A percentile compares a stretch with the other conserved stretches of the same genome.
phyloP scores from a whole-genome alignment of 2,329 filamentous ascomycete genomes.

The Arachnopeziza araneosa region DNA sequence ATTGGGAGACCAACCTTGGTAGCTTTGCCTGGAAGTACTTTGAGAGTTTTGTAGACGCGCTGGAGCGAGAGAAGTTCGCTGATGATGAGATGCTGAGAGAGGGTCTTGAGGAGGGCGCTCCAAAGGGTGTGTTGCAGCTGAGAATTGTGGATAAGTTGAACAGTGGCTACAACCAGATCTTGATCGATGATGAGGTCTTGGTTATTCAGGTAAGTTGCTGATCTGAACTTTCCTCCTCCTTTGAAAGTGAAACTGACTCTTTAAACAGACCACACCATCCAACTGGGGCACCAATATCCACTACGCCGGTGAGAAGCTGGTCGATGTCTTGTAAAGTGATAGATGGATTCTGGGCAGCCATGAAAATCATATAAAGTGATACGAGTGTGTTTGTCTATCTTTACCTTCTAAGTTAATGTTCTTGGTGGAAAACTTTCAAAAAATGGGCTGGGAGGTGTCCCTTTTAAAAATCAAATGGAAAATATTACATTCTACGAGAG shows the following conservation, averaged over 20 bases:
- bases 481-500: too few species aligned
- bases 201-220: conserved; percentile 43
- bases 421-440: too few species aligned
- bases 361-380: too few species aligned
- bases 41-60: conserved; percentile 36
- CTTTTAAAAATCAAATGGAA: too few species aligned
- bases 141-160: conserved; percentile 18
- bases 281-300: conserved; percentile 35
- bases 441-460: too few species aligned
- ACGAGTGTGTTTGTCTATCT: too few species aligned
- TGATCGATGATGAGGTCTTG: conserved; percentile 43
- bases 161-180: conserved; percentile 33
- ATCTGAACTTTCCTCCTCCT: background rate
- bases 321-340: conserved; percentile 25
- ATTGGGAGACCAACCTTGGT: conserved; percentile 43
- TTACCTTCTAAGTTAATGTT: too few species aligned
- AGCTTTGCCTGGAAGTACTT: conserved; percentile 38
- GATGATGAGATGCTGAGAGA: conserved; percentile 26
- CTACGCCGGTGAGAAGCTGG: conserved; percentile 32
- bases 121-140: conserved; percentile 13
- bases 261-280: conserved; percentile 30
- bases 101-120: conserved; percentile 19
- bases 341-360: too few species aligned
- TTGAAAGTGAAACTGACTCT: conserved; percentile 7
- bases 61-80: conserved; percentile 41